A percentile compares a stretch with the other conserved stretches of the same genome.
Conservation (phyloP, 169 alveolate species). For the Cryptosporidium felis region DNA sequence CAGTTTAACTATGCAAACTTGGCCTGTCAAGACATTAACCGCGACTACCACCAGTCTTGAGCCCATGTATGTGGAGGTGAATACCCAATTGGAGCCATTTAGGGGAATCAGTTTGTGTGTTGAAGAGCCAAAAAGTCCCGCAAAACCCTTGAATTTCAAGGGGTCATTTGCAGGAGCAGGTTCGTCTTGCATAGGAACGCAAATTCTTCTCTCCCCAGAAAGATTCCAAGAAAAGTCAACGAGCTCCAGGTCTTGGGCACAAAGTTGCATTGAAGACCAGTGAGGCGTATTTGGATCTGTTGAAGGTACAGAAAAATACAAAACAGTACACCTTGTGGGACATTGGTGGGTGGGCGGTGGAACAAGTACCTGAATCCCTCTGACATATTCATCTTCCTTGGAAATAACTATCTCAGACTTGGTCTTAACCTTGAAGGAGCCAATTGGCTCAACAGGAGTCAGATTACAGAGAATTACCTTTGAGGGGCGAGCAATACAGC, state of each 20-base stretch:
- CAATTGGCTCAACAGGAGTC: background rate
- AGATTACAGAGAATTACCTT: constrained; percentile 15
- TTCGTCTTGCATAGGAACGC: constrained; percentile 10
- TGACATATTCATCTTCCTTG: constrained; percentile 31
- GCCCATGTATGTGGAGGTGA: constrained; percentile 36
- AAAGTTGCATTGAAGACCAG: constrained; percentile 52
- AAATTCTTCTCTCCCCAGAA: constrained; percentile 31
- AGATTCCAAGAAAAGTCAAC: background rate
- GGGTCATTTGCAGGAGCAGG: constrained; percentile 38
- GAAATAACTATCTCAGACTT: constrained; percentile 6
- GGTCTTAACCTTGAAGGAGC: background rate
- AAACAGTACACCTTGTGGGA: background rate
- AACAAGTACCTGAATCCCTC: constrained; percentile 7
- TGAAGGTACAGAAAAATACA: constrained; percentile 16
- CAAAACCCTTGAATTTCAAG: constrained; percentile 24
- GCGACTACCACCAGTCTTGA: background rate
- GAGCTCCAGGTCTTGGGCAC: constrained; percentile 35
- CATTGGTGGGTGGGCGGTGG: background rate
- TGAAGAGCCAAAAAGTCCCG: constrained; percentile 35
- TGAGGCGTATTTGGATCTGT: background rate
- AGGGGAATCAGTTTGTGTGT: background rate
- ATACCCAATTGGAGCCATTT: constrained; percentile 37
- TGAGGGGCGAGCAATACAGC: constrained; percentile 45
- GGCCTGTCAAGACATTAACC: constrained; percentile 1
- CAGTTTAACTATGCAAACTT: constrained; percentile 31